phyloP scores from a whole-genome alignment of 805 yeast species.

The Saturnispora diversa region DNA sequence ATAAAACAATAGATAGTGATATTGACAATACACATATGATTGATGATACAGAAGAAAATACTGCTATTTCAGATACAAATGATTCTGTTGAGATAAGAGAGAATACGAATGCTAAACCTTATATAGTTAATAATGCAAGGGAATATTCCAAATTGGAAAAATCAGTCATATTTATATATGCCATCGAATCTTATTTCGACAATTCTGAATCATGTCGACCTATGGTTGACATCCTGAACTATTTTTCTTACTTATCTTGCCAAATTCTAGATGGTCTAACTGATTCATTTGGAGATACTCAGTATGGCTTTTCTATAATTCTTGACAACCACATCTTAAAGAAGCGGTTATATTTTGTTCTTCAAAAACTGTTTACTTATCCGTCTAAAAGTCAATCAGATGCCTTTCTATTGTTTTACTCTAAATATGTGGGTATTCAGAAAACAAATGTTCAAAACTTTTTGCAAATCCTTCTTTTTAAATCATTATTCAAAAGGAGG shows the following conservation, averaged over 20 bases:
- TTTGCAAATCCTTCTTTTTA: conserved; percentile 11
- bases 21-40: background rate
- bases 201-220: background rate
- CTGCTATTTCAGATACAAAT: too few relatives aligned
- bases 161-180: conserved; percentile 5
- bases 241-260: background rate
- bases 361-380: conserved; percentile 1
- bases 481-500: conserved; percentile 8
- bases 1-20: background rate
- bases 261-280: conserved; percentile 2
- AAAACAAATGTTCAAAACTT: conserved; percentile 1
- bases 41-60: background rate
- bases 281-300: background rate
- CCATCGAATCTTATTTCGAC: conserved; percentile 4
- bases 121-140: background rate
- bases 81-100: too few relatives aligned
- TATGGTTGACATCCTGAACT: background rate
- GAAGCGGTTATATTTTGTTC: conserved; percentile 8
- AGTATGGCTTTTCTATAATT: conserved; percentile 2
- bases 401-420: conserved; percentile 4
- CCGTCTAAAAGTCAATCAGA: conserved; percentile 7
- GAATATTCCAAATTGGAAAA: background rate
- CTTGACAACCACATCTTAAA: conserved; percentile 1
- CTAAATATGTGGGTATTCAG: background rate
- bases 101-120: background rate